Percentiles rank a stretch among this genome's conserved stretches.
phyloP scores from a whole-genome alignment of 805 yeast species.

The Candida dajiaensis region DNA sequence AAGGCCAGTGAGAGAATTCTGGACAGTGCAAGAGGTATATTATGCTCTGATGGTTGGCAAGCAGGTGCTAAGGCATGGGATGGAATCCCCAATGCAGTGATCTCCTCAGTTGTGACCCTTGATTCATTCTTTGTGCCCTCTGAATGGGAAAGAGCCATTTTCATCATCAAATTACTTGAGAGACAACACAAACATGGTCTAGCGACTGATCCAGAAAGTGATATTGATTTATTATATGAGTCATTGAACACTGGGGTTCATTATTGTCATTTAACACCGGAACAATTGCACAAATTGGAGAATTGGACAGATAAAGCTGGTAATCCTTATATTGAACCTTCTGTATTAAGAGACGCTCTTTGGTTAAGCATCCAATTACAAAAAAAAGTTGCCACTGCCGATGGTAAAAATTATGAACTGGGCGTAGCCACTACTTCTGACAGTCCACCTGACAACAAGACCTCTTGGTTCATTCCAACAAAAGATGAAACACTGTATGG shows the following conservation, averaged over 20 bases:
- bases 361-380: constrained; percentile 44
- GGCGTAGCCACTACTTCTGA: constrained; percentile 25
- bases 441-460: constrained; percentile 23
- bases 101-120: constrained; percentile 39
- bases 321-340: constrained; percentile 31
- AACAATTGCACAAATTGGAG: constrained; percentile 40
- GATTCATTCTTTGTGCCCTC: constrained; percentile 49
- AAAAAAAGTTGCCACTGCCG: constrained; percentile 30
- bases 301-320: constrained; percentile 31
- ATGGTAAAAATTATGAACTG: constrained; percentile 22
- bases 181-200: constrained; percentile 22
- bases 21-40: constrained; percentile 40
- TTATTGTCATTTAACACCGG: constrained; percentile 44
- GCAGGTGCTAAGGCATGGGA: constrained; percentile 41
- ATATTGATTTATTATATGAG: constrained; percentile 13
- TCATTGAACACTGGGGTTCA: constrained; percentile 37
- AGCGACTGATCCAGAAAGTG: not conserved
- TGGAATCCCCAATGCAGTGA: constrained; percentile 36
- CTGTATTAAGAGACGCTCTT: constrained; percentile 38
- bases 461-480: constrained; percentile 37
- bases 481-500: constrained; percentile 45
- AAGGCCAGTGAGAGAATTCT: constrained; percentile 38
- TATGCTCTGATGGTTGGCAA: constrained; percentile 47
- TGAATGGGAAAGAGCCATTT: constrained; percentile 51
- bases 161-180: constrained; percentile 37